A percentile compares a stretch with the other conserved stretches of the same genome.
phyloP scores from a whole-genome alignment of 257 asterid genomes.

The Ligustrum vulgare region DNA sequence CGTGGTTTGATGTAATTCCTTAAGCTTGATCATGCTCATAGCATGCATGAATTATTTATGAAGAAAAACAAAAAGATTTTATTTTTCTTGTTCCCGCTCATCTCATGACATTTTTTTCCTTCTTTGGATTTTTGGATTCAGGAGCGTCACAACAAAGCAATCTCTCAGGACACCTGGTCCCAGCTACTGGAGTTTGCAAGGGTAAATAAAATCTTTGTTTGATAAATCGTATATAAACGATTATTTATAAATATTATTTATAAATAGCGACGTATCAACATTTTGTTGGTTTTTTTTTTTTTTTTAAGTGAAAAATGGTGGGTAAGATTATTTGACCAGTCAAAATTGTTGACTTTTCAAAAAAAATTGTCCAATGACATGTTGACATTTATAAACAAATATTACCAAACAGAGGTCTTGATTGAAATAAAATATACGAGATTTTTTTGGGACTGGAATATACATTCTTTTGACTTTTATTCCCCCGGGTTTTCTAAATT shows the following conservation, averaged over 20 bases:
- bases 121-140: slow-evolving; percentile 34
- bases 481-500: background rate
- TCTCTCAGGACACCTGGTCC: slow-evolving; percentile 97
- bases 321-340: too few relatives aligned
- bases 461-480: background rate
- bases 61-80: background rate
- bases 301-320: too few relatives aligned
- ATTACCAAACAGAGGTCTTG: background rate
- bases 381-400: too few relatives aligned
- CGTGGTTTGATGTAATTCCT: background rate
- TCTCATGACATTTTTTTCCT: background rate
- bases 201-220: slow-evolving; percentile 40
- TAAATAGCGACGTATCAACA: too few relatives aligned
- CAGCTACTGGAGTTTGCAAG: slow-evolving; percentile 94
- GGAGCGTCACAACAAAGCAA: slow-evolving; percentile 96
- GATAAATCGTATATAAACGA: too few relatives aligned
- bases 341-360: too few relatives aligned
- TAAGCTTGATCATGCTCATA: background rate
- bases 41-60: background rate
- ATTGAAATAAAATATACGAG: too few relatives aligned
- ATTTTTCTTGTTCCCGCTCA: background rate
- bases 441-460: background rate
- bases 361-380: too few relatives aligned
- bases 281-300: too few relatives aligned
- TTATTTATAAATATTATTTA: too few relatives aligned